Evolutionary conservation across 192 early-diverging fungal genomes (phyloP), one percentile per base, ranked within the genome.

Genomic region (Coemansia guatemalensis): DNA sequence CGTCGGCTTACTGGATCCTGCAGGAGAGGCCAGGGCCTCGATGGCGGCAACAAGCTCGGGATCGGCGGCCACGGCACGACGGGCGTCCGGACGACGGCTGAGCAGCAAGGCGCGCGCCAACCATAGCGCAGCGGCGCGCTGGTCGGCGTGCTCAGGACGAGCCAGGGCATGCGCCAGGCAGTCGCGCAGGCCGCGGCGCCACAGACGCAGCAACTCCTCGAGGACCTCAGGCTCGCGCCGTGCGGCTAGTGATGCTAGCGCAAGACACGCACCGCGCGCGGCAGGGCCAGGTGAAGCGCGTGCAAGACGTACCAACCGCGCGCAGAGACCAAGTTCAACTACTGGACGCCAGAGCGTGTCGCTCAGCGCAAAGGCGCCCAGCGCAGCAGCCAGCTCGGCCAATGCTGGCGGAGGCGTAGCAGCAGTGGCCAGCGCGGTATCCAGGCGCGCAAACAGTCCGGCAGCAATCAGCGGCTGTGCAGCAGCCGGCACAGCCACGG

Each of bases 121-220:
- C 76, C 76, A 79, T 21, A 79, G 30, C 17, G 68, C 64, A 17
- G 65, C 64, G 9, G 76, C 51, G 39, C 71, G 76, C 35, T 72
- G 58, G 21, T 62, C 35, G 11, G 48, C 54, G 22, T 72, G 72
- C 50, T 68, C 75, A 3, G 65, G 25, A 32, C 47, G 23, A 0
- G 58, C 35, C 56, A 78, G 58, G 0, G 54, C 53, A 11, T 54
- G 55, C 4, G 57, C 48, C 14, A 71, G 49, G 9, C 61, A 67
- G 8, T 47, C 65, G 27, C 69, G 68, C 53, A 71, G 55, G 0
- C 75, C 69, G 49, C 52, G 56, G 12, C 48, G 58, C 75, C 75
- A 78, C 54, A 72, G n/a, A 14, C 63, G 62, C 50, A 65, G 26
- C n/a, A 77, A 57, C 74, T 71, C 74, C 24, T 68, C 69, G n/a